These are phyloP conservation scores for Sorghum bicolor DNA, from an alignment of 176 grass and related monocot genomes.

Conservation along the genomic window Sorghum_bicolor_NCBIv3 NC_012871.2:63639001-63639500, in stretches of 20 bases:
- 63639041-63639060: no score
- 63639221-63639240: background rate
- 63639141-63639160: no score
- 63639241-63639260: background rate
- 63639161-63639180: background rate
- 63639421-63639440: background rate
- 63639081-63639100: no score
- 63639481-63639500: background rate
- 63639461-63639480: background rate
- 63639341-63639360: constrained; percentile 18
- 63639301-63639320: constrained; percentile 4
- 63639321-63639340: constrained; percentile 22
- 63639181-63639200: background rate
- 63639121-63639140: no score
- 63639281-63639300: background rate
- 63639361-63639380: background rate
- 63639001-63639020: no score
- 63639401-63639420: background rate
- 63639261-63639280: constrained; percentile 2
- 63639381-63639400: background rate
- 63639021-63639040: no score
- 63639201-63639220: background rate
- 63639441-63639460: background rate
- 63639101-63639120: no score
- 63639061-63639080: no score